phyloP scores from a whole-genome alignment of 164 flowering plant genomes.

The Cinnamomum micranthum region DNA sequence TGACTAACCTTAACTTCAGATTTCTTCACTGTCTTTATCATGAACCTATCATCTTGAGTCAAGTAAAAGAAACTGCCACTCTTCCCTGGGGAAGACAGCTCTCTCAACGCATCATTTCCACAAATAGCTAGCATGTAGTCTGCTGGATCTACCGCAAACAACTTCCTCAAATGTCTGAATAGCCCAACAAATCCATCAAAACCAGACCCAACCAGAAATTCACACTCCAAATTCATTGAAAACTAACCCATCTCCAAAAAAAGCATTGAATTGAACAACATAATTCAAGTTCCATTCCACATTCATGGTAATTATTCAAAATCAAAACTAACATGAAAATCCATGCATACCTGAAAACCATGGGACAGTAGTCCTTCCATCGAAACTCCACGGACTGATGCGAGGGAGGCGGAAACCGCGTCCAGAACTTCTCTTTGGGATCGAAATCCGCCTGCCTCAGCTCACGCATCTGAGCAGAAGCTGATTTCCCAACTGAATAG shows the following conservation, averaged over 20 bases:
- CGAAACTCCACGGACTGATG: constrained; percentile 44
- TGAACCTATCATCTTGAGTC: constrained; percentile 77
- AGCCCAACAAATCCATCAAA: constrained; percentile 7
- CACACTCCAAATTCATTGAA: not conserved
- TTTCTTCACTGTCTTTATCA: constrained; percentile 82
- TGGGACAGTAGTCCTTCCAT: constrained; percentile 65
- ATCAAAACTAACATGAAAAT: not conserved
- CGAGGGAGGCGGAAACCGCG: constrained; percentile 44
- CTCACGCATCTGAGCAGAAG: constrained; percentile 15
- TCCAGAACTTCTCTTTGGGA: constrained; percentile 39
- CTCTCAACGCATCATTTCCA: constrained; percentile 63
- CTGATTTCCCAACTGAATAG: constrained; percentile 28
- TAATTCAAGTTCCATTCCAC: not conserved
- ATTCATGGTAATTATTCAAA: not conserved
- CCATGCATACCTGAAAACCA: constrained; percentile 44
- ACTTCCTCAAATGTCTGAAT: constrained; percentile 49
- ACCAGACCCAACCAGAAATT: not conserved
- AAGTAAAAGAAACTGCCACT: constrained; percentile 79
- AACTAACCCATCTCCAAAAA: not conserved
- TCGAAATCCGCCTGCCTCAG: constrained; percentile 36
- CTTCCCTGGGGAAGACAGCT: constrained; percentile 68
- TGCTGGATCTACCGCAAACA: constrained; percentile 58
- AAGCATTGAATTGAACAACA: not conserved
- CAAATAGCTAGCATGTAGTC: constrained; percentile 73
- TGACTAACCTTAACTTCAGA: constrained; percentile 75